Conservation (phyloP, 1,284 basidiomycete genomes). For the Xerocomus nothofagi region DNA sequence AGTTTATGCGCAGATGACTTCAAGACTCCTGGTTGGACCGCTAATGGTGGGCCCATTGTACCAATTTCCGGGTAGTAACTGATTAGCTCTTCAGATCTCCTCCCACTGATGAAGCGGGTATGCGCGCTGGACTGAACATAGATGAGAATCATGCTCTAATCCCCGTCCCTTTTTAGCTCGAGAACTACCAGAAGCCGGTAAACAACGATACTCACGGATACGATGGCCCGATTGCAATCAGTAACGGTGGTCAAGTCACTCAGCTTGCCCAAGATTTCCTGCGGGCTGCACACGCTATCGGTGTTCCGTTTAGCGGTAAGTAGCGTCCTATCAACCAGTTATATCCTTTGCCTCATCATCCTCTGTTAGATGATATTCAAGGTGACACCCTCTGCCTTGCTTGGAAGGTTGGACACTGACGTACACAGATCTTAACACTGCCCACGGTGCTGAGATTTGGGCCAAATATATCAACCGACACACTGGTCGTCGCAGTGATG, state of each 20-base stretch:
- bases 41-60: slow-evolving; percentile 45
- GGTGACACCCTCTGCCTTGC: slow-evolving; percentile 30
- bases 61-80: slow-evolving; percentile 1
- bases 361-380: slow-evolving; percentile 60
- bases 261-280: slow-evolving; percentile 69
- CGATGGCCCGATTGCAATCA: slow-evolving; percentile 70
- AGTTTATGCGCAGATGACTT: slow-evolving; percentile 55
- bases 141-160: not conserved
- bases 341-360: not conserved
- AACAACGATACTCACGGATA: slow-evolving; percentile 63
- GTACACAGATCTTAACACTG: slow-evolving; percentile 51
- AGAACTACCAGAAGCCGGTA: slow-evolving; percentile 72
- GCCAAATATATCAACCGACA: slow-evolving; percentile 76
- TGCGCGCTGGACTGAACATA: slow-evolving; percentile 7
- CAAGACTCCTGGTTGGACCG: slow-evolving; percentile 68
- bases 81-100: slow-evolving; percentile 46
- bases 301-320: slow-evolving; percentile 65
- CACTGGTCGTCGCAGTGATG: slow-evolving; percentile 69
- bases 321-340: not conserved
- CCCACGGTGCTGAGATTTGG: slow-evolving; percentile 72
- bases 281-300: slow-evolving; percentile 59
- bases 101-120: slow-evolving; percentile 71
- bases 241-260: slow-evolving; percentile 62
- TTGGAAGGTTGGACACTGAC: slow-evolving; percentile 2
- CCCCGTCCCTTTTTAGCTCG: slow-evolving; percentile 42